Percentiles rank a stretch among this genome's conserved stretches.
Evolutionary conservation across 2,329 filamentous ascomycete species (phyloP).

Genomic region (Incumbomyces delicatus): DNA sequence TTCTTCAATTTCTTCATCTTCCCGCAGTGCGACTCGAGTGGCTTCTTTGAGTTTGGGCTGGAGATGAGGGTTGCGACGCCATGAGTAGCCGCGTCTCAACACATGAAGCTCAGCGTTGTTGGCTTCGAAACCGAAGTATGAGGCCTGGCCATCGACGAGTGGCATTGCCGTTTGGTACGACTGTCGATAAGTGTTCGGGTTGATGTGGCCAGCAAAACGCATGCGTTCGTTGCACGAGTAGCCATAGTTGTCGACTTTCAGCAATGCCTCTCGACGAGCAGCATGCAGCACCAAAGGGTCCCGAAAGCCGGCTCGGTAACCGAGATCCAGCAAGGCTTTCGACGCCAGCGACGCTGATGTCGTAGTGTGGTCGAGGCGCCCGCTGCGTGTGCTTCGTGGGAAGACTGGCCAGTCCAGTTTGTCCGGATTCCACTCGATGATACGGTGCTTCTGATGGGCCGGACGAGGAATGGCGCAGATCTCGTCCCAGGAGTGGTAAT

Average conservation of each 20-base stretch:
- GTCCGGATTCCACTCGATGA: slow-evolving; percentile 1
- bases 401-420: slow-evolving; percentile 4
- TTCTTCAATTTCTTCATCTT: not conserved
- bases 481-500: slow-evolving; percentile 7
- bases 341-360: not conserved
- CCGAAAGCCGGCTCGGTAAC: slow-evolving; percentile 4
- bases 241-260: slow-evolving; percentile 9
- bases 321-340: slow-evolving; percentile 2
- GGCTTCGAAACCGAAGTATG: slow-evolving; percentile 5
- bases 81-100: slow-evolving; percentile 2
- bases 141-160: slow-evolving; percentile 6
- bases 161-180: slow-evolving; percentile 4
- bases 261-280: slow-evolving; percentile 6
- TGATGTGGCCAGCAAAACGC: slow-evolving; percentile 4
- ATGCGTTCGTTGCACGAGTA: slow-evolving; percentile 8
- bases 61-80: slow-evolving; percentile 6
- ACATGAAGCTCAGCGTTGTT: not conserved
- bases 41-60: slow-evolving; percentile 5
- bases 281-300: slow-evolving; percentile 9
- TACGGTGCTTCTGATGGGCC: not conserved
- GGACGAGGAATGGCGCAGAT: slow-evolving; percentile 4
- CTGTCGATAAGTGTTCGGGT: slow-evolving; percentile 1
- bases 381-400: not conserved
- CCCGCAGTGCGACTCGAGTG: not conserved
- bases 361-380: not conserved